Base-by-base conservation (phyloP, 2,329 filamentous ascomycete species). In the Neofusicoccum parvum region DNA sequence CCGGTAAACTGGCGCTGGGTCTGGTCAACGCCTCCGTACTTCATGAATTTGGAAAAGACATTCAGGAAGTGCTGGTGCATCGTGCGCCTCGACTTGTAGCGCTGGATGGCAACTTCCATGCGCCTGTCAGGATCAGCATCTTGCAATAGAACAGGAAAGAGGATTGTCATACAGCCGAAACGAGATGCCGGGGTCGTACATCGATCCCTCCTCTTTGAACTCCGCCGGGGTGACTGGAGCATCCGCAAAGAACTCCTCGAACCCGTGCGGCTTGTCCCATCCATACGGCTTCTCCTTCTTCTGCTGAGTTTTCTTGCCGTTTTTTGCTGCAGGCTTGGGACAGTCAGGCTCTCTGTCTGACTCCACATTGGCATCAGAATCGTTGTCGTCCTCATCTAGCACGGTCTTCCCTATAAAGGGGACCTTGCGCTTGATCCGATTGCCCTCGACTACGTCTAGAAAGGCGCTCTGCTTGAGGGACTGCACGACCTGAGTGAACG, bases 21-120 rank as follows among this genome's bases (percentile, higher is more conserved):
- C 7, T 84, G 80, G 49, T 92, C 88, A 46, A 99, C 85, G 3
- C 95, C 94, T 2, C 95, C 95, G 50, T 94, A 90, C 41, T 87
- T 84, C 65, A 98, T 86, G 73, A 95, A 97, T 69, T 91, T 91
- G 72, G 87, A 84, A 78, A 99, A 95, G 39, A 93, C 80, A 17
- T 84, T 81, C 4, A 82, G 76, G 27, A 88, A 87, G 3, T 87
- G 81, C 12, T 81, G 76, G 66, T 90, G 86, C 66, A 97, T 85
- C 69, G 91, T 93, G 37, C 94, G 90, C 53, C 89, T 90, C 41
- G 86, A 83, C 68, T 90, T 88, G 79, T 90, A 99, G 14, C 92
- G 90, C 69, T 93, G 88, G 64, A 98, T 90, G 53, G 92, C 95
- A 32, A 89, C 86, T 73, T 97, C 90, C 46, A 98, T 92, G 53